Conservation (phyloP, 1,139 yeast species). For the Yamadazyma membranifaciens region DNA sequence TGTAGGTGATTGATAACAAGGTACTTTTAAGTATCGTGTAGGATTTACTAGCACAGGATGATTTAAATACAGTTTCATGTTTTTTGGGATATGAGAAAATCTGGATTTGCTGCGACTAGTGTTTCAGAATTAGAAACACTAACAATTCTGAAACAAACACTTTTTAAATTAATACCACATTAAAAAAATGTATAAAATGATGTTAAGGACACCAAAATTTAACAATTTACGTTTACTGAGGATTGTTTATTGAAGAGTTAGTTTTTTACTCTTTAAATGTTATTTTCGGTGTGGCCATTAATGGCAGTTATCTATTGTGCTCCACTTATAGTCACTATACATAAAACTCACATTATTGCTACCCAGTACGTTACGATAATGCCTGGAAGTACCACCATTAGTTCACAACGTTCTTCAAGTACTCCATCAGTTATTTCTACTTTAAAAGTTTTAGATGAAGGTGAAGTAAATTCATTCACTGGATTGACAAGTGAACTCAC, state of each 20-base stretch:
- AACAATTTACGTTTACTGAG: too few relatives aligned
- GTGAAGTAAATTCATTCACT: neutral
- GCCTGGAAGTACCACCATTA: neutral
- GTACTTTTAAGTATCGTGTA: conserved; percentile 5
- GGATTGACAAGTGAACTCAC: too few relatives aligned
- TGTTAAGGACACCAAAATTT: too few relatives aligned
- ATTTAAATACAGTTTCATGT: conserved; percentile 7
- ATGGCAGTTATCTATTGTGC: neutral
- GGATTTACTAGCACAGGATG: conserved; percentile 14
- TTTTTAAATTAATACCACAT: neutral
- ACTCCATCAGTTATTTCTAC: neutral
- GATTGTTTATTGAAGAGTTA: neutral
- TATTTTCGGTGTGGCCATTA: too few relatives aligned
- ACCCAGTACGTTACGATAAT: neutral
- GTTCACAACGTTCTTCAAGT: neutral
- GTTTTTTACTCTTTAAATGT: too few relatives aligned
- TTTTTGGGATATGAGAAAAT: neutral
- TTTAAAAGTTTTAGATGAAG: neutral
- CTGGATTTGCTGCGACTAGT: too few relatives aligned
- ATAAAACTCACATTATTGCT: conserved; percentile 1
- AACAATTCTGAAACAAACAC: conserved; percentile 1
- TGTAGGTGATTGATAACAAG: conserved; percentile 9
- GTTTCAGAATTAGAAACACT: conserved; percentile 2
- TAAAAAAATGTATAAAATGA: neutral
- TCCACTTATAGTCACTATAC: neutral